Percentiles rank a stretch among this genome's conserved stretches.
Evolutionary conservation across 768 basidiomycete genomes (phyloP).

Genomic region (Nevesoporus exiguus): DNA sequence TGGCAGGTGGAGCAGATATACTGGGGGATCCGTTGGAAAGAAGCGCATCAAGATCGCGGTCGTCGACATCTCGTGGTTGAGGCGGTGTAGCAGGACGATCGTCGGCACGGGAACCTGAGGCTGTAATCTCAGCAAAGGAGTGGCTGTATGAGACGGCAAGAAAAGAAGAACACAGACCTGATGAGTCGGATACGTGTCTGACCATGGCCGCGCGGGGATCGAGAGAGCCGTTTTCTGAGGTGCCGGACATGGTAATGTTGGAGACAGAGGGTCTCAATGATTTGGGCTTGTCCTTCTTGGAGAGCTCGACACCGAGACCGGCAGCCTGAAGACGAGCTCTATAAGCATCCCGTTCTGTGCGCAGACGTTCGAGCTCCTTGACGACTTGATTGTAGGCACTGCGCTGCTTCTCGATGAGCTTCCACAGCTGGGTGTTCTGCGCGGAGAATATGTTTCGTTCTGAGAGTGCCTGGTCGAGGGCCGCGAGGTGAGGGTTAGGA

Average conservation of each 20-base stretch:
- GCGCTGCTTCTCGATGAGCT: conserved; percentile 89
- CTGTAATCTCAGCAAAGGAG: neutral
- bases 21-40: conserved; percentile 1
- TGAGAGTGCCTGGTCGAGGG: conserved; percentile 71
- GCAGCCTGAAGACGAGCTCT: conserved; percentile 33
- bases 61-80: conserved; percentile 13
- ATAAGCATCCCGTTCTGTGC: conserved; percentile 72
- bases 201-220: conserved; percentile 27
- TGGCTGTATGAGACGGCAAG: neutral
- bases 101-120: conserved; percentile 14
- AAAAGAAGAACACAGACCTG: conserved; percentile 25
- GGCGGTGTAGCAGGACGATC: conserved; percentile 21
- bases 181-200: conserved; percentile 32
- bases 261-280: conserved; percentile 22
- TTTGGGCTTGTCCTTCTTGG: conserved; percentile 27
- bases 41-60: conserved; percentile 6
- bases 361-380: conserved; percentile 83
- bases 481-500: conserved; percentile 50
- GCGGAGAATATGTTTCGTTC: conserved; percentile 79
- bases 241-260: conserved; percentile 19
- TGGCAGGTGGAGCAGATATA: conserved; percentile 5
- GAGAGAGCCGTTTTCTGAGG: conserved; percentile 13
- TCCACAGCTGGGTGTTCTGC: conserved; percentile 93
- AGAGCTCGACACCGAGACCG: conserved; percentile 39
- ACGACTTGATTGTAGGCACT: conserved; percentile 73